Evolutionary conservation across 768 basidiomycete species (phyloP), one percentile per base, ranked within the genome.

Genomic region (Serendipita sp.): DNA sequence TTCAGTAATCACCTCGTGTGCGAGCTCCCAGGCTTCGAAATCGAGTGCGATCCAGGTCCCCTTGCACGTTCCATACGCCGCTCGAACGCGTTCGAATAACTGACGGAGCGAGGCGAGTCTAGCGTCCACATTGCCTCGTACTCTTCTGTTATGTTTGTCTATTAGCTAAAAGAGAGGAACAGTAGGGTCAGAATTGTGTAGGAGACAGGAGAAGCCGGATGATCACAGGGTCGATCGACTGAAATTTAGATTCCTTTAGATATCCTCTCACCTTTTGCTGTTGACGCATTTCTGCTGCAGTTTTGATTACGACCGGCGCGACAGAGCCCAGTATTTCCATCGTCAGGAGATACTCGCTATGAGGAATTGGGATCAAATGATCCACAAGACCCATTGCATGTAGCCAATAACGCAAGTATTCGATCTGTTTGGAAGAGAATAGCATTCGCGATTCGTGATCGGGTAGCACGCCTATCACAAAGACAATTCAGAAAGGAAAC

Each of bases 361-460:
- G 84, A 1, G 91, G 90, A 29, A 93, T 74, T 16, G 88, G 84
- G 45, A 91, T 80, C 48, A 78, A 76, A 16, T 77, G 71, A 64
- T 80, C 76, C 0, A 87, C 88, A 67, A 90, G 76, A 64, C 78
- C 75, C 79, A 85, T 84, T 1, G 84, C 82, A 70, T 88, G 81
- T 62, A 92, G 78, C 85, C 86, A 93, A 72, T 91, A 91, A 62
- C 88, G 78, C 18, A 87, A 72, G 72, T 91, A 93, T 71, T 93
- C 89, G 67, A 91, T 80, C 74, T 93, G 90, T 3, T 83, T 83
- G 15, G 86, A 88, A 29, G 91, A 87, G 70, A 88, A 89, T 60
- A 91, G 75, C 31, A 92, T 78, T n/a, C 90, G 82, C 3, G 83
- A 79, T 73, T 91, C 86, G 66, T 87, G 88, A 58, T 79, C 84